These are phyloP conservation scores for Trichoderma sp. DNA, from an alignment of 2,329 filamentous ascomycete species.

Conservation along the genomic window DNA sequence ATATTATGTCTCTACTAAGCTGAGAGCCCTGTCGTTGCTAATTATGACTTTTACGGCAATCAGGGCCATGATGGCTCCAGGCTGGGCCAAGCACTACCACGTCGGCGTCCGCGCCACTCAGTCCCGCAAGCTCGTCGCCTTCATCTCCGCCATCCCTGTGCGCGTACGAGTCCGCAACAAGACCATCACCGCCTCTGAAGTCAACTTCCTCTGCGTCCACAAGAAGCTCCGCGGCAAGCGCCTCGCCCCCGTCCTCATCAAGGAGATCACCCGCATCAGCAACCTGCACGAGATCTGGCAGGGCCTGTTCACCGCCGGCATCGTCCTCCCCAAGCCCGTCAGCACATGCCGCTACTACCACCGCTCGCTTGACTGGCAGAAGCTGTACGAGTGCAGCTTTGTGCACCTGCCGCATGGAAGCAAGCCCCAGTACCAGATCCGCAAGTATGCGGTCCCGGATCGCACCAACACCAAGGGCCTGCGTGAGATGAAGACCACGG, in stretches of 20 bases:
- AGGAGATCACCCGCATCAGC: conserved; percentile 92
- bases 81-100: conserved; percentile 94
- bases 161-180: conserved; percentile 77
- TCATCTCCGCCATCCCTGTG: conserved; percentile 91
- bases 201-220: conserved; percentile 98
- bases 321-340: conserved; percentile 86
- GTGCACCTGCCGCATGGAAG: conserved; percentile 81
- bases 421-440: conserved; percentile 81
- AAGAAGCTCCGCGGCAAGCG: conserved; percentile 96
- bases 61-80: conserved; percentile 91
- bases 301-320: conserved; percentile 92
- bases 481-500: conserved; percentile 75
- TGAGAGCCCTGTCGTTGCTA: background rate
- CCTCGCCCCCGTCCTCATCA: conserved; percentile 90
- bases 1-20: background rate
- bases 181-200: conserved; percentile 77
- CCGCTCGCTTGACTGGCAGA: conserved; percentile 90
- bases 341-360: conserved; percentile 96
- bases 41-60: background rate
- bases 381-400: conserved; percentile 93
- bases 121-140: conserved; percentile 86
- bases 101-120: conserved; percentile 84
- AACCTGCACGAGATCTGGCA: conserved; percentile 87
- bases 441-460: conserved; percentile 81
- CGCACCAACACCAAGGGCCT: conserved; percentile 72